These are phyloP conservation scores for Amborella trichopoda DNA, from an alignment of 164 flowering plant genomes.

Conservation along the genomic window DNA sequence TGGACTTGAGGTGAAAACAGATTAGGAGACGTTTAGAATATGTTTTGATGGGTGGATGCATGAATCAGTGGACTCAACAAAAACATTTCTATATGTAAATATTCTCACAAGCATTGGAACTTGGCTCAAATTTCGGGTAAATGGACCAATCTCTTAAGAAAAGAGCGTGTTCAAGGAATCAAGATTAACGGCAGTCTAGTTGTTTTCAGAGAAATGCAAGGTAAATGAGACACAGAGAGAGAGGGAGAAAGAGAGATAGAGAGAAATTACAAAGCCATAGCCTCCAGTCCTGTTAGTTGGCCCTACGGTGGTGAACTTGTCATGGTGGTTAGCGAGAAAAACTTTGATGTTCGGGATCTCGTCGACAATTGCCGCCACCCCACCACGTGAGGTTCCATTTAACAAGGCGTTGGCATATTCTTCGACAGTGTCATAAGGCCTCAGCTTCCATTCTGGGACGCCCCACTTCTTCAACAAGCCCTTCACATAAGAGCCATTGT, in stretches of 20 bases:
- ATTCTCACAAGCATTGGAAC: neutral
- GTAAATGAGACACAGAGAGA: neutral
- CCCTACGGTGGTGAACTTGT: slow-evolving; percentile 6
- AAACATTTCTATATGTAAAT: too few species aligned
- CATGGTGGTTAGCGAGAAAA: slow-evolving; percentile 4
- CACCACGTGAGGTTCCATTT: slow-evolving; percentile 6
- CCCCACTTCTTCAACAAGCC: neutral
- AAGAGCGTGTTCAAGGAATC: neutral
- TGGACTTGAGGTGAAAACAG: too few species aligned
- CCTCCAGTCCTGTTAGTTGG: slow-evolving; percentile 10
- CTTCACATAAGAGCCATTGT: slow-evolving; percentile 4
- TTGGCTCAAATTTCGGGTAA: neutral
- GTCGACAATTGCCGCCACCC: slow-evolving; percentile 6
- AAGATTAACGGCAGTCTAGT: neutral
- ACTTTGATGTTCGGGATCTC: slow-evolving; percentile 9
- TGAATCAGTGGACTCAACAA: too few species aligned
- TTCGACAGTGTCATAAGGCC: neutral
- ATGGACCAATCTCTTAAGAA: neutral
- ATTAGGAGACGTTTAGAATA: too few species aligned
- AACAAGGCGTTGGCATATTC: slow-evolving; percentile 2
- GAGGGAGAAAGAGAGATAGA: slow-evolving; percentile 8
- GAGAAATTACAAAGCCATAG: slow-evolving; percentile 11
- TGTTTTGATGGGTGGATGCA: neutral
- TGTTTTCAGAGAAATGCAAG: neutral
- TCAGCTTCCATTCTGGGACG: slow-evolving; percentile 6